These are phyloP conservation scores for Helicostylum pulchrum DNA, from an alignment of 192 early-diverging fungal genomes.

Conservation along the genomic window DNA sequence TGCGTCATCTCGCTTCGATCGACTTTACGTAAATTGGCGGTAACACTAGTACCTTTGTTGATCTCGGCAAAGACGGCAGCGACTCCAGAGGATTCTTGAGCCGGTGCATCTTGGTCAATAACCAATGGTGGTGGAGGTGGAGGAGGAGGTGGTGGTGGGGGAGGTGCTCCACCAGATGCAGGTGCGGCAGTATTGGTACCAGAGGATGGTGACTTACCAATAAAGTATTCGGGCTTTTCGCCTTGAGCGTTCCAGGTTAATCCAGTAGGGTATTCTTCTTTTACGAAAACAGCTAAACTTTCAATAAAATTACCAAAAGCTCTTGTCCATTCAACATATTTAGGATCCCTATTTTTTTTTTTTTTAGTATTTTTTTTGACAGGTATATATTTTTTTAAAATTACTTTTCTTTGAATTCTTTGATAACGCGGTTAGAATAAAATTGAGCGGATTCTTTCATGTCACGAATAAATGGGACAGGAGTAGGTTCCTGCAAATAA, in stretches of 20 bases:
- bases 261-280: slow-evolving; percentile 85
- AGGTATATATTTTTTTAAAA: no score
- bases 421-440: slow-evolving; percentile 87
- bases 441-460: slow-evolving; percentile 92
- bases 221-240: slow-evolving; percentile 43
- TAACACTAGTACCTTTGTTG: slow-evolving; percentile 74
- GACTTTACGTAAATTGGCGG: slow-evolving; percentile 87
- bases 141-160: slow-evolving; percentile 53
- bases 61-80: slow-evolving; percentile 80
- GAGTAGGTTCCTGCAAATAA: slow-evolving; percentile 66
- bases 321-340: slow-evolving; percentile 85
- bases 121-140: slow-evolving; percentile 50
- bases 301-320: slow-evolving; percentile 64
- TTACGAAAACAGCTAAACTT: slow-evolving; percentile 83
- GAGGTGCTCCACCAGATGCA: slow-evolving; percentile 45
- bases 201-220: slow-evolving; percentile 32
- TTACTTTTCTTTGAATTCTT: slow-evolving; percentile 86
- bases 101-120: slow-evolving; percentile 15
- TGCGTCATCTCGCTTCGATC: slow-evolving; percentile 97
- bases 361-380: background rate
- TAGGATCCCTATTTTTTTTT: slow-evolving; percentile 53
- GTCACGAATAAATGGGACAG: slow-evolving; percentile 83
- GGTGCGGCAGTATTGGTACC: slow-evolving; percentile 45
- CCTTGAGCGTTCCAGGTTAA: slow-evolving; percentile 90
- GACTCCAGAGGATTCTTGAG: slow-evolving; percentile 38